A percentile compares a stretch with the other conserved stretches of the same genome.
These are phyloP conservation scores for Stygiomarasmius scandens DNA, from an alignment of 1,284 basidiomycete species.

Conservation along the genomic window DNA sequence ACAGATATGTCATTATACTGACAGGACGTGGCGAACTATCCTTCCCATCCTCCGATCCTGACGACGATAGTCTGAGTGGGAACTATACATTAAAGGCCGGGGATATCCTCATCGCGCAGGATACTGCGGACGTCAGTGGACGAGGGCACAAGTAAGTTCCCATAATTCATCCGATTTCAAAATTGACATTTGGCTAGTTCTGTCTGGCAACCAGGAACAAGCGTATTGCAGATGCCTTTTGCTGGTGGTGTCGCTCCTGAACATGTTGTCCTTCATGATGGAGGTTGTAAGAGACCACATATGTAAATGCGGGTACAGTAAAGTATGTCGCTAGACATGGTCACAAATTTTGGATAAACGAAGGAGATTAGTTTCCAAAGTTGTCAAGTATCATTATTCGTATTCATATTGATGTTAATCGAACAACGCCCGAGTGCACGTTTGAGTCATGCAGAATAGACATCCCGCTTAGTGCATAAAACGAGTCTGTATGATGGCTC, in stretches of 20 bases:
- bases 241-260: constrained; percentile 1
- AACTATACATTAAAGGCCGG: constrained; percentile 16
- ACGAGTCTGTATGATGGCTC: no score
- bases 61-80: background rate
- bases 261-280: constrained; percentile 16
- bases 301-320: no score
- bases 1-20: constrained; percentile 18
- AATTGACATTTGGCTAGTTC: constrained; percentile 7
- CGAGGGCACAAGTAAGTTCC: constrained; percentile 19
- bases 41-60: no score
- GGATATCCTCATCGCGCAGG: constrained; percentile 18
- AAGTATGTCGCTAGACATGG: no score
- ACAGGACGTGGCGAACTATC: constrained; percentile 5
- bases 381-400: no score
- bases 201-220: constrained; percentile 19
- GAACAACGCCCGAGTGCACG: no score
- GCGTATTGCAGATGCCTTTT: constrained; percentile 19
- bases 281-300: constrained; percentile 14
- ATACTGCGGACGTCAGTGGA: constrained; percentile 10
- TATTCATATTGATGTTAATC: no score
- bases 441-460: no score
- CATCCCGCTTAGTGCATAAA: no score
- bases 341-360: no score
- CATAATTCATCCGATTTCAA: background rate
- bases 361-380: no score